A percentile compares a stretch with the other conserved stretches of the same genome.
phyloP scores from a whole-genome alignment of 805 yeast genomes.

The Candida namnaoensis region DNA sequence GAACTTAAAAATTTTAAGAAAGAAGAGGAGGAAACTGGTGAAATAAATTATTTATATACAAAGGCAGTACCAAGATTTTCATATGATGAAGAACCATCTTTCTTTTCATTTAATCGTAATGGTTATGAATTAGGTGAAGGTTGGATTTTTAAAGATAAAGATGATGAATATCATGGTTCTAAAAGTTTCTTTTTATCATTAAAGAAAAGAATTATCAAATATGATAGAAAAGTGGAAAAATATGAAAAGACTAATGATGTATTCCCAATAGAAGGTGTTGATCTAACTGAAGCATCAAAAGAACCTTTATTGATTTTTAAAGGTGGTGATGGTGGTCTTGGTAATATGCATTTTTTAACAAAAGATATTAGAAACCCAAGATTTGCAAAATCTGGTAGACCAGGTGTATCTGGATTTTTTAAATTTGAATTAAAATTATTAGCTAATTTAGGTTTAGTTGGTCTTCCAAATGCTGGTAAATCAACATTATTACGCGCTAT shows the following conservation, averaged over 20 bases:
- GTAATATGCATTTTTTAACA: conserved; percentile 91
- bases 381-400: conserved; percentile 76
- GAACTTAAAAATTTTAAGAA: conserved; percentile 20
- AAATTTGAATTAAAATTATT: conserved; percentile 77
- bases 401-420: conserved; percentile 56
- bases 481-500: conserved; percentile 82
- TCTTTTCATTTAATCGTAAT: conserved; percentile 55
- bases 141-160: conserved; percentile 81
- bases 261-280: conserved; percentile 79
- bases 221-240: conserved; percentile 48
- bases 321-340: conserved; percentile 94
- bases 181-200: conserved; percentile 61
- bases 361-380: conserved; percentile 81
- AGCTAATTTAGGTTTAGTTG: conserved; percentile 92
- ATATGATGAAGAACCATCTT: conserved; percentile 25
- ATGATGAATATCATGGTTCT: conserved; percentile 57
- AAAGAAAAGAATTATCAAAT: conserved; percentile 52
- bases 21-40: conserved; percentile 9
- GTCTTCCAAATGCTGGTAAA: conserved; percentile 95
- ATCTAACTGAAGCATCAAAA: conserved; percentile 51
- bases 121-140: conserved; percentile 68
- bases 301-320: conserved; percentile 61
- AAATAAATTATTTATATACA: conserved; percentile 13
- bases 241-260: conserved; percentile 57
- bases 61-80: conserved; percentile 5